These are phyloP conservation scores for Asterophora lycoperdoides DNA, from an alignment of 768 basidiomycete genomes.

Conservation along the genomic window DNA sequence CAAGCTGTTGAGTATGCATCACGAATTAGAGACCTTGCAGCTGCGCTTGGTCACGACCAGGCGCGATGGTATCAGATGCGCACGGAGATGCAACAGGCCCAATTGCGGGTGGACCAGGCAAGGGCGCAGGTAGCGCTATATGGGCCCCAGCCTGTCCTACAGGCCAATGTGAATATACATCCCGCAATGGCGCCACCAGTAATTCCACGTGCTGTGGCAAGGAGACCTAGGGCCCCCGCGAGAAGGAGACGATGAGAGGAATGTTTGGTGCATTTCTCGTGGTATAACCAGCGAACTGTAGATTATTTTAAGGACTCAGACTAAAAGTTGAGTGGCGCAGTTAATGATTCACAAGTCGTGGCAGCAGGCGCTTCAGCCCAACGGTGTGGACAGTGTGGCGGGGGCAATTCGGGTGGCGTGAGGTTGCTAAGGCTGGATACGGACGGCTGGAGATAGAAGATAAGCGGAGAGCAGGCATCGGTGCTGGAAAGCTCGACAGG, in stretches of 20 bases:
- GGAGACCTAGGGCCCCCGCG: background rate
- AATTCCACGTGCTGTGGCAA: background rate
- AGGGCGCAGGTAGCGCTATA: background rate
- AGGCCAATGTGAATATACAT: background rate
- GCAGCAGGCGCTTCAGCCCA: too few species aligned
- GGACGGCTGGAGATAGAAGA: too few species aligned
- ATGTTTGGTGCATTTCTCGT: too few species aligned
- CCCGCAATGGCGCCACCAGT: background rate
- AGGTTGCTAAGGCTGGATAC: too few species aligned
- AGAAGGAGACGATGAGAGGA: background rate
- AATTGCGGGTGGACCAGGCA: background rate
- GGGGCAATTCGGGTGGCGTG: too few species aligned
- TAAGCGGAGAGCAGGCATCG: too few species aligned
- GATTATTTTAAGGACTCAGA: too few species aligned
- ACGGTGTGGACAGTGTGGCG: too few species aligned
- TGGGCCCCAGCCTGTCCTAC: background rate
- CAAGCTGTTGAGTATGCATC: background rate
- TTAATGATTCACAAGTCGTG: too few species aligned
- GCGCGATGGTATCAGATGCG: constrained; percentile 9
- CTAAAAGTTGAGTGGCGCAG: too few species aligned
- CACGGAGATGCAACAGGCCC: background rate
- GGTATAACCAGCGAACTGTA: too few species aligned
- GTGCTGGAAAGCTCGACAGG: too few species aligned
- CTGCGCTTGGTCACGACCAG: constrained; percentile 1
- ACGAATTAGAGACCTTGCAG: background rate